A percentile compares a stretch with the other conserved stretches of the same genome.
Conservation (phyloP, 495 filamentous ascomycete species). For the Aspergillus bridgeri region DNA sequence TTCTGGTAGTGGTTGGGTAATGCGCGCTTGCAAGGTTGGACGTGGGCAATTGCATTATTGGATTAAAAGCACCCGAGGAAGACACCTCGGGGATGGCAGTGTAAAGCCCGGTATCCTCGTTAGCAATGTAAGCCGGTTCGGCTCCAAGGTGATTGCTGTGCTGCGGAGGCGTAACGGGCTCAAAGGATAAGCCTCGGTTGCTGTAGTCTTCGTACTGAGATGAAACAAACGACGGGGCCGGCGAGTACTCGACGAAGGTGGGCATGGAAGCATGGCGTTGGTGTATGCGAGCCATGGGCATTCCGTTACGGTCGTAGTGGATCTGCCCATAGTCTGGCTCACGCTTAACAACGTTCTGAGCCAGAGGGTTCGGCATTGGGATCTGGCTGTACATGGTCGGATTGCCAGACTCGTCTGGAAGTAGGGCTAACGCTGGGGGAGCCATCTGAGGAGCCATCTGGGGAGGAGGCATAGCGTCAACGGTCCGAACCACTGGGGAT, state of each 20-base stretch:
- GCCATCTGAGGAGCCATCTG: slow-evolving; percentile 66
- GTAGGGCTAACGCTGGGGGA: slow-evolving; percentile 70
- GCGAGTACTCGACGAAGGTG: slow-evolving; percentile 95
- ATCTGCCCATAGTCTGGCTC: slow-evolving; percentile 72
- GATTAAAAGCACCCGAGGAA: slow-evolving; percentile 55
- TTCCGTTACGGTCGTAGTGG: slow-evolving; percentile 88
- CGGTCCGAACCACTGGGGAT: slow-evolving; percentile 82
- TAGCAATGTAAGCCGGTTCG: slow-evolving; percentile 95
- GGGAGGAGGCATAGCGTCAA: slow-evolving; percentile 84
- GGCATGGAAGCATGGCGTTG: slow-evolving; percentile 97
- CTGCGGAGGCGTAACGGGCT: slow-evolving; percentile 93
- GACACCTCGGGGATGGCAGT: slow-evolving; percentile 86
- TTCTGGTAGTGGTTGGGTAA: slow-evolving; percentile 63
- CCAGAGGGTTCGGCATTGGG: slow-evolving; percentile 55
- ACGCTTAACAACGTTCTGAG: slow-evolving; percentile 72
- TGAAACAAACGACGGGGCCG: slow-evolving; percentile 94
- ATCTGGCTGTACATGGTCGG: slow-evolving; percentile 72
- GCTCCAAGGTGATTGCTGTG: slow-evolving; percentile 71
- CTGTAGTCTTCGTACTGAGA: slow-evolving; percentile 97
- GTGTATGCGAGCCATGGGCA: slow-evolving; percentile 75
- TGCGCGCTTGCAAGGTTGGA: slow-evolving; percentile 76
- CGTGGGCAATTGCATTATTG: slow-evolving; percentile 87
- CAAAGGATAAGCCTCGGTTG: slow-evolving; percentile 91
- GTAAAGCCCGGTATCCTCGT: slow-evolving; percentile 94
- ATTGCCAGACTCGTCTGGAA: slow-evolving; percentile 74